Percentiles rank a stretch among this genome's conserved stretches.
Evolutionary conservation across 139 green algal genomes (phyloP).

Genomic region (Coelastrella sp.): DNA sequence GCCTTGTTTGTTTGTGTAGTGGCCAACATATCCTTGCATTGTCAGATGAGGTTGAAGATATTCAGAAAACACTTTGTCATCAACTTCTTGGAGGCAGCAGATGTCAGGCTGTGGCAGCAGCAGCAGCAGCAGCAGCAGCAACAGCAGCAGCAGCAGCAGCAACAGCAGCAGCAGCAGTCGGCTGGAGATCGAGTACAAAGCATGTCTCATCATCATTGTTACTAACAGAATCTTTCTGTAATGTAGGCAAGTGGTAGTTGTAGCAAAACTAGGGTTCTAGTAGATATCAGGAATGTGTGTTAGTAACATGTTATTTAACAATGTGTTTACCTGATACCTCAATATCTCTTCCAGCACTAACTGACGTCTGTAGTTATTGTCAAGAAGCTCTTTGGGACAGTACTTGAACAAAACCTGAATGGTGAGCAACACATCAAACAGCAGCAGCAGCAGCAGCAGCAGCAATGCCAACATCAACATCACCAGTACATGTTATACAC

Average conservation of each 20-base stretch:
- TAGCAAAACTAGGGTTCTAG: too few species aligned
- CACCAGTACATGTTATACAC: too few species aligned
- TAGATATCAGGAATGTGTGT: too few species aligned
- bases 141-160: background rate
- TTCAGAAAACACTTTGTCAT: slow-evolving; percentile 76
- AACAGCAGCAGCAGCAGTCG: background rate
- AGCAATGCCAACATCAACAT: background rate
- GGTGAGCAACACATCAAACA: too few species aligned
- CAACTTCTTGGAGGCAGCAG: slow-evolving; percentile 87
- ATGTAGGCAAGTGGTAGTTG: too few species aligned
- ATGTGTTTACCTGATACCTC: slow-evolving; percentile 67
- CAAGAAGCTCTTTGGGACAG: slow-evolving; percentile 72
- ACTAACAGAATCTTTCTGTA: too few species aligned
- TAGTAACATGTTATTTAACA: background rate
- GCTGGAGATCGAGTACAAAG: background rate
- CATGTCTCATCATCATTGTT: too few species aligned
- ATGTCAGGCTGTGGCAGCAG: slow-evolving; percentile 12
- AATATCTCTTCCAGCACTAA: slow-evolving; percentile 86
- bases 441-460: background rate
- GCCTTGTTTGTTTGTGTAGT: slow-evolving; percentile 87
- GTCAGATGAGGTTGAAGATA: slow-evolving; percentile 72
- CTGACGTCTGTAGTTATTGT: slow-evolving; percentile 81
- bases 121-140: slow-evolving; percentile 6
- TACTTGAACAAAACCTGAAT: slow-evolving; percentile 77
- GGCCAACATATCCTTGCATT: slow-evolving; percentile 47